Evolutionary conservation across 345 rosid genomes (phyloP).

Genomic region (Lepidium sativum): DNA sequence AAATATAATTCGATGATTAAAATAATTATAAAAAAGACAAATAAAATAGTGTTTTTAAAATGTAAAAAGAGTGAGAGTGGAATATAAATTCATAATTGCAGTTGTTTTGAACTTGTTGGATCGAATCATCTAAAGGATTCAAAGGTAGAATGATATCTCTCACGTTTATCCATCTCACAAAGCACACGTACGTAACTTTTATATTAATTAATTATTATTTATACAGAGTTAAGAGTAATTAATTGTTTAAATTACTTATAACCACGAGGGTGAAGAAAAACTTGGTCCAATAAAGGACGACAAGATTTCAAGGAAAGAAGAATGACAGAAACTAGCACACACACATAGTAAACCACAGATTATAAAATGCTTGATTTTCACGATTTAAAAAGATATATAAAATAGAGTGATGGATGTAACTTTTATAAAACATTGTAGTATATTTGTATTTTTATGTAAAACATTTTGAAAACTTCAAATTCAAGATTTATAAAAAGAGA

Average conservation of each 20-base stretch:
- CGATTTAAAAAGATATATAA: too few relatives aligned
- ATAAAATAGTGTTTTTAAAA: neutral
- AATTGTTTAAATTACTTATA: neutral
- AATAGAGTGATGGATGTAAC: too few relatives aligned
- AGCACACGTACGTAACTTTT: conserved; percentile 16
- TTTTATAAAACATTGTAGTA: too few relatives aligned
- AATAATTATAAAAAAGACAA: neutral
- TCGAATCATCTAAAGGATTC: too few relatives aligned
- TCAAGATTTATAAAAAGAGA: too few relatives aligned
- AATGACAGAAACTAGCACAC: conserved; percentile 23
- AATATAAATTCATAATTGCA: neutral
- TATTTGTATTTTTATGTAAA: too few relatives aligned
- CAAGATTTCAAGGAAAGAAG: conserved; percentile 14
- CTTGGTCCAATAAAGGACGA: conserved; percentile 18
- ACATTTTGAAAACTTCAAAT: too few relatives aligned
- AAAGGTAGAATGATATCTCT: conserved; percentile 16
- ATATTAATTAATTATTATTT: neutral
- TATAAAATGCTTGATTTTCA: too few relatives aligned
- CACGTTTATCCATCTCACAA: conserved; percentile 18
- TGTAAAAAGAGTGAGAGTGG: neutral
- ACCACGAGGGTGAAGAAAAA: conserved; percentile 16
- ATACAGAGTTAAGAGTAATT: neutral
- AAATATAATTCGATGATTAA: neutral
- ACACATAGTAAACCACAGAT: neutral
- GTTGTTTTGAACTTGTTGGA: neutral